Evolutionary conservation across 768 basidiomycete genomes (phyloP).

Genomic region (Russula vinacea): DNA sequence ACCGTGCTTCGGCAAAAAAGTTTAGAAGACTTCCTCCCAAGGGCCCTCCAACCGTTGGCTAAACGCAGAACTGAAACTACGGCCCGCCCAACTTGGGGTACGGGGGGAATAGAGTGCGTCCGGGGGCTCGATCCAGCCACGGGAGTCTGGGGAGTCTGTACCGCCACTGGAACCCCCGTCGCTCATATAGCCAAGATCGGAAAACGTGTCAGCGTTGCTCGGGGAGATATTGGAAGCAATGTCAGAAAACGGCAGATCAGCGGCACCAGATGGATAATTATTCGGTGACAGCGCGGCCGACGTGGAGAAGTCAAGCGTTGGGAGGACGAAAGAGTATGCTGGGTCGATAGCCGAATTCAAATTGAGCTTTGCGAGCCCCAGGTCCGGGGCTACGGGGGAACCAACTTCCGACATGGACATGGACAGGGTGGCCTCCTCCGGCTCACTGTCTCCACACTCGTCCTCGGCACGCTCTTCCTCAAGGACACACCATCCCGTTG

Average conservation of each 20-base stretch:
- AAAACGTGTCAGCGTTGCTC: constrained; percentile 12
- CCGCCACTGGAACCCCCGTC: constrained; percentile 21
- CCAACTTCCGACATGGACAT: constrained; percentile 34
- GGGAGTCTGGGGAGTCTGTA: constrained; percentile 32
- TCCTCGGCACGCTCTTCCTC: constrained; percentile 49
- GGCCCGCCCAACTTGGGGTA: constrained; percentile 32
- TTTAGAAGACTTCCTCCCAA: constrained; percentile 32
- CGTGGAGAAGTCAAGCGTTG: constrained; percentile 70
- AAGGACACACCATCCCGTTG: constrained; percentile 71
- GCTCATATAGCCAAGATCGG: constrained; percentile 10
- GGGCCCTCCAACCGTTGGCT: constrained; percentile 32
- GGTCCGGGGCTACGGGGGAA: constrained; percentile 4
- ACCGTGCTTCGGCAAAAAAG: neutral
- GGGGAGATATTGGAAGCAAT: constrained; percentile 10
- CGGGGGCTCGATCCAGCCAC: constrained; percentile 22
- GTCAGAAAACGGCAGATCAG: constrained; percentile 13
- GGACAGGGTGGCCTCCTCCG: neutral
- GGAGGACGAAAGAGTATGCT: constrained; percentile 68
- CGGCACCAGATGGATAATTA: constrained; percentile 23
- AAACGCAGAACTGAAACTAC: constrained; percentile 46
- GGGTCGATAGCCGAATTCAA: constrained; percentile 45
- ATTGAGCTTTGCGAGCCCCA: constrained; percentile 17
- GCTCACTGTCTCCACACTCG: neutral
- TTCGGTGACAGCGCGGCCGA: constrained; percentile 37
- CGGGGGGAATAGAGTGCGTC: constrained; percentile 20